Conservation (phyloP, 2,329 filamentous ascomycete genomes). For the Cercospora sp. region DNA sequence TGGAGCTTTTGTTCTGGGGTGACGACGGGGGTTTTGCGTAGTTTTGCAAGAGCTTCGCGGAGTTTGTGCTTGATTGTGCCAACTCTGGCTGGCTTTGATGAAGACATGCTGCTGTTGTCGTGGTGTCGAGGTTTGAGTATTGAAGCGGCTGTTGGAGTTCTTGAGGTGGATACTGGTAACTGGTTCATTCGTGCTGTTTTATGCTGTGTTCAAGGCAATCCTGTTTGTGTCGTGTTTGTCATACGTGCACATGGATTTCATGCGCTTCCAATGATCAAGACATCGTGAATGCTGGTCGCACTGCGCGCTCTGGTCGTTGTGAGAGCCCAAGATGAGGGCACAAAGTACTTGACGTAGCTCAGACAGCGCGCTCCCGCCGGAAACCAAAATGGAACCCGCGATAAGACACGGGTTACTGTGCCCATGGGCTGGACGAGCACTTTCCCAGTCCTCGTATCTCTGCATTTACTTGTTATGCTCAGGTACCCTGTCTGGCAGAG, state of each 20-base stretch:
- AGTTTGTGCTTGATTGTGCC: slow-evolving; percentile 4
- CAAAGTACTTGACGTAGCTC: too few relatives aligned
- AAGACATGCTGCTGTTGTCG: not conserved
- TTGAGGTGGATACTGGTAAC: not conserved
- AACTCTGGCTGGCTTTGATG: not conserved
- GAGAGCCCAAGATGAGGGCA: too few relatives aligned
- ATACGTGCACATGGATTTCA: too few relatives aligned
- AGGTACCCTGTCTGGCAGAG: too few relatives aligned
- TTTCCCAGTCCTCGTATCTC: too few relatives aligned
- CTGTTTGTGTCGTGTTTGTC: slow-evolving; percentile 1
- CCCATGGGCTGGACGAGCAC: too few relatives aligned
- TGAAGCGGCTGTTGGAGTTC: not conserved
- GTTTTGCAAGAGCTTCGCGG: slow-evolving; percentile 6
- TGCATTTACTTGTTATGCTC: too few relatives aligned
- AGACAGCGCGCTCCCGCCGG: too few relatives aligned
- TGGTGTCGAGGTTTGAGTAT: not conserved
- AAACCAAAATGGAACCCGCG: too few relatives aligned
- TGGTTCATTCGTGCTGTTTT: not conserved
- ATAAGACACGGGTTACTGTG: too few relatives aligned
- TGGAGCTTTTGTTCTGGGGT: slow-evolving; percentile 16
- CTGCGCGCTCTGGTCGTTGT: not conserved
- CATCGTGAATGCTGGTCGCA: not conserved
- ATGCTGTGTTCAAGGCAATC: not conserved
- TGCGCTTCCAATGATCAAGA: not conserved
- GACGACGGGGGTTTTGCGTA: slow-evolving; percentile 12